phyloP scores from a whole-genome alignment of 345 rosid genomes.

The Excoecaria agallocha region DNA sequence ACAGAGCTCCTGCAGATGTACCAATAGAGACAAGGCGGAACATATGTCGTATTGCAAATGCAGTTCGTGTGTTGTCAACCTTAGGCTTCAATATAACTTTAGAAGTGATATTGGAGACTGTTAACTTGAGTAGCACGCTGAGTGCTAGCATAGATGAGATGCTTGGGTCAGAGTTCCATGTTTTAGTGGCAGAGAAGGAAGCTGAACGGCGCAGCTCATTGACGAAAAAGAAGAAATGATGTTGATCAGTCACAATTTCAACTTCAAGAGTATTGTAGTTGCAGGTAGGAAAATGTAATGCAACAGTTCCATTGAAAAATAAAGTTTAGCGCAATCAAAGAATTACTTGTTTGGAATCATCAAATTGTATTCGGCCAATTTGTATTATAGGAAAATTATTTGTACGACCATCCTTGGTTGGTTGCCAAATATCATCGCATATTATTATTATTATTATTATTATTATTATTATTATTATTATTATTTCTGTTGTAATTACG shows the following conservation, averaged over 20 bases:
- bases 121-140: slow-evolving; percentile 50
- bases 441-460: no score
- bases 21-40: slow-evolving; percentile 55
- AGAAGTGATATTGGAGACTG: slow-evolving; percentile 61
- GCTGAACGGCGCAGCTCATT: slow-evolving; percentile 58
- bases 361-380: not conserved
- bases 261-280: not conserved
- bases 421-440: not conserved
- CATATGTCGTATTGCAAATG: slow-evolving; percentile 80
- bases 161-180: slow-evolving; percentile 84
- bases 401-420: not conserved
- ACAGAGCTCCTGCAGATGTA: slow-evolving; percentile 23
- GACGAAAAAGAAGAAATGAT: slow-evolving; percentile 42
- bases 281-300: not conserved
- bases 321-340: not conserved
- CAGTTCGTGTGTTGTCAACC: slow-evolving; percentile 61
- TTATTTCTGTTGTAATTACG: no score
- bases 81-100: slow-evolving; percentile 66
- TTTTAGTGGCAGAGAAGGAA: slow-evolving; percentile 71
- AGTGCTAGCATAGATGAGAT: slow-evolving; percentile 57
- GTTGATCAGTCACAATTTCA: not conserved
- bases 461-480: no score
- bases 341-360: not conserved
- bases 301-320: not conserved
- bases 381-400: not conserved